Percentiles rank a stretch among this genome's conserved stretches.
Evolutionary conservation across 2,329 filamentous ascomycete genomes (phyloP).

Genomic region (Fusarium fracticaudum): DNA sequence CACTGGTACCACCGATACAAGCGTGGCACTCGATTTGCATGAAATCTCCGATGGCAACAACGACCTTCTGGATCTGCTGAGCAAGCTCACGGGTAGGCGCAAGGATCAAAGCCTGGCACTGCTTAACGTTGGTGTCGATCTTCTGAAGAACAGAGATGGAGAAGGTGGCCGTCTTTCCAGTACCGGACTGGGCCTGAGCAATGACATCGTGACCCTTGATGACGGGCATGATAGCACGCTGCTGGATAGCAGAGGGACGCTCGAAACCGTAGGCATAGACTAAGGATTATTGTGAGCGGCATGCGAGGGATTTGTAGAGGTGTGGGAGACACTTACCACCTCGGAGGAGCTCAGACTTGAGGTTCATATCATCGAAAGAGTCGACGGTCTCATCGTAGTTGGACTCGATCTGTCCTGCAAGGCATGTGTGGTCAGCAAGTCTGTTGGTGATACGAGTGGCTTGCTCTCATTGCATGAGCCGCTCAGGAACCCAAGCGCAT

Average conservation of each 20-base stretch:
- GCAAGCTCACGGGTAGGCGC: slow-evolving; percentile 98
- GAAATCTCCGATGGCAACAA: slow-evolving; percentile 98
- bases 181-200: slow-evolving; percentile 99
- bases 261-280: slow-evolving; percentile 99
- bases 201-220: slow-evolving; percentile 99
- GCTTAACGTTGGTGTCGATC: slow-evolving; percentile 94
- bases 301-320: slow-evolving; percentile 27
- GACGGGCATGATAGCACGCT: slow-evolving; percentile 99
- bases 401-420: slow-evolving; percentile 95
- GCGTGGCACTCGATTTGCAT: slow-evolving; percentile 99
- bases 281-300: slow-evolving; percentile 42
- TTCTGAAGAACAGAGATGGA: slow-evolving; percentile 99
- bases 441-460: neutral
- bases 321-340: slow-evolving; percentile 67
- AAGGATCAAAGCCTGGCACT: slow-evolving; percentile 97
- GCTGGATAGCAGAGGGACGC: slow-evolving; percentile 99
- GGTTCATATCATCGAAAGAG: slow-evolving; percentile 97
- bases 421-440: slow-evolving; percentile 35
- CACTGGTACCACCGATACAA: slow-evolving; percentile 98
- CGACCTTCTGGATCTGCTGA: slow-evolving; percentile 99
- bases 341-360: slow-evolving; percentile 97
- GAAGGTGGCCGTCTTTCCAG: slow-evolving; percentile 99
- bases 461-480: neutral
- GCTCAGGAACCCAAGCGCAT: slow-evolving; percentile 8
- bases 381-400: slow-evolving; percentile 99